A percentile compares a stretch with the other conserved stretches of the same genome.
Conservation (phyloP, 2,329 filamentous ascomycete genomes). For the Talaromyces sp. region DNA sequence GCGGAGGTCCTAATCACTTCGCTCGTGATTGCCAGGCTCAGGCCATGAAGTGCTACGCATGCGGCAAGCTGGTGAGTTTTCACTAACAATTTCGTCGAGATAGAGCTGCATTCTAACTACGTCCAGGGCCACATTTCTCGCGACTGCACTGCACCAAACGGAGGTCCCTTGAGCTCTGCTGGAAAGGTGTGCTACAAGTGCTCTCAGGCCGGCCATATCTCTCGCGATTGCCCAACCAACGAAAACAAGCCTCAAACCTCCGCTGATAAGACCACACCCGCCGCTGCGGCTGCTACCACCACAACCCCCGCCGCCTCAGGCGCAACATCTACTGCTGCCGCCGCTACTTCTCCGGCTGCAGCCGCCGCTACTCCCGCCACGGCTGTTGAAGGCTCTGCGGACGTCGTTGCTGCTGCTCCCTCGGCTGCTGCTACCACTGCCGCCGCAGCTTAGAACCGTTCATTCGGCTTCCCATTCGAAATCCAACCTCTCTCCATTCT, state of each 20-base stretch:
- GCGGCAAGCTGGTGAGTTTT: slow-evolving; percentile 68
- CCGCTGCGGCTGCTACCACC: slow-evolving; percentile 35
- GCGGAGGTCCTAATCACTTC: slow-evolving; percentile 89
- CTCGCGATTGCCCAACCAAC: slow-evolving; percentile 85
- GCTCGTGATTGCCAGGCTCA: slow-evolving; percentile 97
- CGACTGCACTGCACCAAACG: slow-evolving; percentile 95
- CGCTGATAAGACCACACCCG: slow-evolving; percentile 32
- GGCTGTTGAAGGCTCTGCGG: slow-evolving; percentile 34
- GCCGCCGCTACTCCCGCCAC: slow-evolving; percentile 28
- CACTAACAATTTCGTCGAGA: not conserved
- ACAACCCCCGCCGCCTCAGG: slow-evolving; percentile 34
- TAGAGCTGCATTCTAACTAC: not conserved
- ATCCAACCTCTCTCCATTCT: slow-evolving; percentile 19
- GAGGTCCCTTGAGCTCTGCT: slow-evolving; percentile 87
- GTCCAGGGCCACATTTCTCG: slow-evolving; percentile 73
- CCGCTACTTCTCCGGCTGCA: slow-evolving; percentile 42
- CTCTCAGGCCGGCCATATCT: slow-evolving; percentile 92
- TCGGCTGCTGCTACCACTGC: slow-evolving; percentile 32
- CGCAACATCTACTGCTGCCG: slow-evolving; percentile 31
- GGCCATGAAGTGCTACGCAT: slow-evolving; percentile 98
- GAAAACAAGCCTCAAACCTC: slow-evolving; percentile 40
- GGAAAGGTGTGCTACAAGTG: slow-evolving; percentile 99
- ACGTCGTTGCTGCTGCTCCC: slow-evolving; percentile 28
- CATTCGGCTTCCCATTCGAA: slow-evolving; percentile 10
- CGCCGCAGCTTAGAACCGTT: slow-evolving; percentile 21